These are phyloP conservation scores for Mycena rosella DNA, from an alignment of 768 basidiomycete species.

Conservation along the genomic window DNA sequence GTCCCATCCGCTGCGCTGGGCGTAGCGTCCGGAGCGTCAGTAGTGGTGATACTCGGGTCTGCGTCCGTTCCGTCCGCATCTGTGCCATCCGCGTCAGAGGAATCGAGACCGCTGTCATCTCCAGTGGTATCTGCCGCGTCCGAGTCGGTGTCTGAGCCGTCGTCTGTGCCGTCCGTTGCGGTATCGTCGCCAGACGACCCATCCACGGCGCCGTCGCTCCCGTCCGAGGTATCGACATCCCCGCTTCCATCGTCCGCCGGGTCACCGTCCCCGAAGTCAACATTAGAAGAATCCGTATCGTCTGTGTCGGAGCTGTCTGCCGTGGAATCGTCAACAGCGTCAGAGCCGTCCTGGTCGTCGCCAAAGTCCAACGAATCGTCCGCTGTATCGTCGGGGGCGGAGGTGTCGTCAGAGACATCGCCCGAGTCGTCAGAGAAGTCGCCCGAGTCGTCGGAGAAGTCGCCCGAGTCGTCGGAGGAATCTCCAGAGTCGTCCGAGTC, in stretches of 20 bases:
- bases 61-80: slow-evolving; percentile 3
- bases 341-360: not conserved
- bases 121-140: not conserved
- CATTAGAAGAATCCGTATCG: not conserved
- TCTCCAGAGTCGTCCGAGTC: too few species aligned
- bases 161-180: not conserved
- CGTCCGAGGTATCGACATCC: not conserved
- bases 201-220: not conserved
- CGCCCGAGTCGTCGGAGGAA: slow-evolving; percentile 3
- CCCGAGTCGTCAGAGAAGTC: not conserved
- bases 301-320: not conserved
- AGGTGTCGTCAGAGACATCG: not conserved
- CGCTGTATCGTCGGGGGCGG: too few species aligned
- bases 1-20: too few species aligned
- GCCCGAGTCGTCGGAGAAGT: not conserved
- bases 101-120: slow-evolving; percentile 1
- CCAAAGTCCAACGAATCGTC: not conserved
- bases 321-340: not conserved
- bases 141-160: not conserved
- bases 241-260: not conserved
- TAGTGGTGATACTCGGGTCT: not conserved
- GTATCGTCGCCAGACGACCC: not conserved
- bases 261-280: not conserved
- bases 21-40: not conserved
- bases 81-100: not conserved